Evolutionary conservation across 768 basidiomycete genomes (phyloP), one percentile per base, ranked within the genome.

Genomic region (Trametes cinnabarina): DNA sequence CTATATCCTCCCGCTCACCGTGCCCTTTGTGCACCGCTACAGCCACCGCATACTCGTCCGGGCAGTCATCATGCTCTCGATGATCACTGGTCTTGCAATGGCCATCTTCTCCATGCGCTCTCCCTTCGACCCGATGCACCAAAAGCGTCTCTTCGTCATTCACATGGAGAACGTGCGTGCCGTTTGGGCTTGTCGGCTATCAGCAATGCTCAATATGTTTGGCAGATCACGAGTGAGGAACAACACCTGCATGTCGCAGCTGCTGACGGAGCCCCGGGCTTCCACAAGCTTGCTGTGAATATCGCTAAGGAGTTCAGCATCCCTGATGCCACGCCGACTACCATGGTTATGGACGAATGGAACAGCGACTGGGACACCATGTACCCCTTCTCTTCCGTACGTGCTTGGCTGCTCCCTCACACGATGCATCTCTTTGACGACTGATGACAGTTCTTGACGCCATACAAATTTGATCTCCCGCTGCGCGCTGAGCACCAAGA

Each of bases 291-390:
- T 1, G 87, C 88, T 4, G 60, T 74, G 3, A 78, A 80, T 15
- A 82, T 96, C 5, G 83, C 85, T 1, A 63, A 70, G 19, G 70
- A 79, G 51, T 90, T 94, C 66, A 83, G 84, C n/a, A 70, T 67
- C 2, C 66, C 72, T 8, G 77, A 73, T 12, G 63, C 67, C 17
- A 69, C 68, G 23, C 76, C 83, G 0, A 69, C 71, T 2, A 74
- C 78, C 0, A 78, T 88, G 7, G 68, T 76, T 3, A 87, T 93
- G 81, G 79, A 90, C 58, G 85, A 90, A 56, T 79, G 86, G 67
- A 94, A 93, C 63, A 73, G 82, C 15, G 92, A 97, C 65, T 98
- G 94, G 94, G 92, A 96, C 70, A 75, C 84, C 1, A 67, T 95
- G 37, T 92, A 88, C 69, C 90, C 90, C 14, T 90, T 92, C 71